Evolutionary conservation across 106 monocot species (phyloP).

Genomic region (Ottelia alismoides): DNA sequence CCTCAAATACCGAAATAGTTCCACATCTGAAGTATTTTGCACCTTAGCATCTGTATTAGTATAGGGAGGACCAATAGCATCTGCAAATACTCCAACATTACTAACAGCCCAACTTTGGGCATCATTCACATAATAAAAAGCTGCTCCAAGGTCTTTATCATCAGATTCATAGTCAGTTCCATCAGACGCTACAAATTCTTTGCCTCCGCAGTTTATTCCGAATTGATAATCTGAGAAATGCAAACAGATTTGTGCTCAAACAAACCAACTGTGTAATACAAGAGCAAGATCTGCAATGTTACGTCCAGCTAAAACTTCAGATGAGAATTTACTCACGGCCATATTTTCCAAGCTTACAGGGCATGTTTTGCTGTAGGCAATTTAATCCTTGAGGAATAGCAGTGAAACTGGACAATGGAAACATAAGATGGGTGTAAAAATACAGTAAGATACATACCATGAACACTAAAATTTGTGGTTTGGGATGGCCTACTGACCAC

Average conservation of each 20-base stretch:
- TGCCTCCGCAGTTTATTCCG: slow-evolving; percentile 77
- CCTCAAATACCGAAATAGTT: slow-evolving; percentile 67
- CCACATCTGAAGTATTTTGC: slow-evolving; percentile 45
- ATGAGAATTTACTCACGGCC: too few species aligned
- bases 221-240: slow-evolving; percentile 43
- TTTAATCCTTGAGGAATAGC: slow-evolving; percentile 45
- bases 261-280: not conserved
- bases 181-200: slow-evolving; percentile 25
- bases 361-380: slow-evolving; percentile 64
- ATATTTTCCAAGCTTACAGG: slow-evolving; percentile 48
- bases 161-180: slow-evolving; percentile 56
- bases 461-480: too few species aligned
- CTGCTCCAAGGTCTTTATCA: slow-evolving; percentile 25
- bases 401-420: slow-evolving; percentile 21
- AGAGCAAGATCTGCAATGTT: slow-evolving; percentile 5
- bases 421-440: not conserved
- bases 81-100: slow-evolving; percentile 49
- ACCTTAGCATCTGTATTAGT: slow-evolving; percentile 26
- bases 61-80: slow-evolving; percentile 18
- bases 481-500: too few species aligned
- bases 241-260: too few species aligned
- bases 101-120: slow-evolving; percentile 53
- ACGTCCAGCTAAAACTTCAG: too few species aligned
- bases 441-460: too few species aligned
- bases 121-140: slow-evolving; percentile 63